These are phyloP conservation scores for Parathielavia appendiculata DNA, from an alignment of 495 filamentous ascomycete species.

Conservation along the genomic window DNA sequence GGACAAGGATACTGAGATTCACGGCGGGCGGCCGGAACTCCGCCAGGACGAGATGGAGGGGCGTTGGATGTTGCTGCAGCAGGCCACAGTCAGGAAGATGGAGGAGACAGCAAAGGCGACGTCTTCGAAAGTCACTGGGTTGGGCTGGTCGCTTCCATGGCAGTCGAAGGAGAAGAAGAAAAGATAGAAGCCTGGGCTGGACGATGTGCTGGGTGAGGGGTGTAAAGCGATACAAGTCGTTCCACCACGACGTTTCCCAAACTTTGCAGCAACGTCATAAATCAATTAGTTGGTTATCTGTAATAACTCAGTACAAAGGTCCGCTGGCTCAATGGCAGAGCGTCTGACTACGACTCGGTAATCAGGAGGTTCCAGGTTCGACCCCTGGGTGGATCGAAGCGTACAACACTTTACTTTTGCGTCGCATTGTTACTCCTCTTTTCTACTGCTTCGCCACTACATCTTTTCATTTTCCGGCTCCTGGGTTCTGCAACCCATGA, in stretches of 20 bases:
- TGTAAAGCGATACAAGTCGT: too few species aligned
- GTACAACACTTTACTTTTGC: not conserved
- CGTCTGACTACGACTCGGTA: constrained; percentile 14
- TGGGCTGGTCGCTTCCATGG: constrained; percentile 10
- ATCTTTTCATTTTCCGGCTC: too few species aligned
- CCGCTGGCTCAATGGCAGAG: constrained; percentile 15
- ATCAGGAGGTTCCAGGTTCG: constrained; percentile 4
- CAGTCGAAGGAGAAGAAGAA: not conserved
- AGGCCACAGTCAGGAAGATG: constrained; percentile 23
- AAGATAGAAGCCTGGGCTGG: not conserved
- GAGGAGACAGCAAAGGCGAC: constrained; percentile 22
- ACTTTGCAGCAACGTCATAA: not conserved
- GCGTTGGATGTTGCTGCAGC: constrained; percentile 31
- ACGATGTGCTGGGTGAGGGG: too few species aligned
- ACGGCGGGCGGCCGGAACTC: constrained; percentile 27
- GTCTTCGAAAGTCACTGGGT: constrained; percentile 1
- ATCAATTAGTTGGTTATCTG: not conserved
- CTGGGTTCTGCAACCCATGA: too few species aligned
- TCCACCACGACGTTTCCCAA: too few species aligned
- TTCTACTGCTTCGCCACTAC: too few species aligned
- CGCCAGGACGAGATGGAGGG: constrained; percentile 32
- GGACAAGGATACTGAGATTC: constrained; percentile 29
- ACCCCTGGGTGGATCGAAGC: not conserved
- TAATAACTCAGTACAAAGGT: not conserved
- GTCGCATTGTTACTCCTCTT: not conserved